Evolutionary conservation across 1,284 basidiomycete genomes (phyloP).

Genomic region (Mrakiaceae sp.): DNA sequence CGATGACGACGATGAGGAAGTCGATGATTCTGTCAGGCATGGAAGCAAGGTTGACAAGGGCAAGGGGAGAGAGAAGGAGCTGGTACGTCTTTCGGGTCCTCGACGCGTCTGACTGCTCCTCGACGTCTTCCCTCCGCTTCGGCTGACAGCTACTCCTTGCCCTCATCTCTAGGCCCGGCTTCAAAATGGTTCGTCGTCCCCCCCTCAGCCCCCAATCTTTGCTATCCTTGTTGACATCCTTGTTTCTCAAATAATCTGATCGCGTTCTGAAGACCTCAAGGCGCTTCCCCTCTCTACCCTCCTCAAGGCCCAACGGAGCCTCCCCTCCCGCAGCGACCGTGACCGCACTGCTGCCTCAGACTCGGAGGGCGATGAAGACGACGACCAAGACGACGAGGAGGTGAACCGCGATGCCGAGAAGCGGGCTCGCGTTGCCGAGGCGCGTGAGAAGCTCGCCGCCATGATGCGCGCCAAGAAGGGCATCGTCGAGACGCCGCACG

Average conservation of each 20-base stretch:
- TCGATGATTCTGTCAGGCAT: neutral
- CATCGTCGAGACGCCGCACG: neutral
- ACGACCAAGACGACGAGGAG: slow-evolving; percentile 18
- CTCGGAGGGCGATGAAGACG: slow-evolving; percentile 19
- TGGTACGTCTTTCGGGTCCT: slow-evolving; percentile 1
- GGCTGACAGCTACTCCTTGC: neutral
- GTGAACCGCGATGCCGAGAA: neutral
- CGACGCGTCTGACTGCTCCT: neutral
- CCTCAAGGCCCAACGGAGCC: slow-evolving; percentile 50
- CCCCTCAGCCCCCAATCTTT: neutral
- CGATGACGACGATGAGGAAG: slow-evolving; percentile 20
- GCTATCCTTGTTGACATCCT: no score
- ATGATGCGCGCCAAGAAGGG: slow-evolving; percentile 11
- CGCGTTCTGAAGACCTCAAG: slow-evolving; percentile 1
- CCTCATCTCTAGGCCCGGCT: slow-evolving; percentile 5
- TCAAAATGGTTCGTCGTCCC: slow-evolving; percentile 6
- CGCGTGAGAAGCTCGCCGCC: slow-evolving; percentile 8
- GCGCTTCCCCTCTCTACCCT: slow-evolving; percentile 38
- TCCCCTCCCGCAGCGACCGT: slow-evolving; percentile 24
- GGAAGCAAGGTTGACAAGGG: neutral
- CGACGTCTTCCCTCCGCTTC: neutral
- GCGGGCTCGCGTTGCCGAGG: slow-evolving; percentile 9
- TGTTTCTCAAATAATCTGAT: neutral
- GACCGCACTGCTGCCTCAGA: slow-evolving; percentile 8
- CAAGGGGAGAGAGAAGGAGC: slow-evolving; percentile 10